Evolutionary conservation across 2,329 filamentous ascomycete species (phyloP), one percentile per base, ranked within the genome.

Genomic region (Colletotrichum karsti): DNA sequence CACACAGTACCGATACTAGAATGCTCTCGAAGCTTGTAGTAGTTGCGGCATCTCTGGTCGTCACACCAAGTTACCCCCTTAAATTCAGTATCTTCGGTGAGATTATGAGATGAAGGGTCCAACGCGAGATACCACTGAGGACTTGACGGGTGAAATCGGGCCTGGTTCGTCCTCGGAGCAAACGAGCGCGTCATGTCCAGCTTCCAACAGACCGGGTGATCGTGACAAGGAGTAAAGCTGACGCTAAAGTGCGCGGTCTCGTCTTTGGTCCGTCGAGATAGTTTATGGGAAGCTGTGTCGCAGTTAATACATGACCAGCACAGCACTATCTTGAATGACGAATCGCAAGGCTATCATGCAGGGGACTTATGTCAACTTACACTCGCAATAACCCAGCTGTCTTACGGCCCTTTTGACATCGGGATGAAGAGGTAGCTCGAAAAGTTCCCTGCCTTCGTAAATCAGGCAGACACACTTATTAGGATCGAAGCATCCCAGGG

Each of bases 41-140:
- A 28, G 15, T 30, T 50, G 24, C 9, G 15, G 12, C 46, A 50
- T n/a, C 24, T 22, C 24, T 26, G 46, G 15, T 50, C 15, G n/a
- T 50, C 24, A 28, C 46, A 18, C 24, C 46, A 50, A 26, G 46
- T 50, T 10, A 50, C 24, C 46, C 26, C 46, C 24, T 30, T 50
- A 28, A 50, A 50, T 22, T 50, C 46, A 6, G 5, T 1, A 13
- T 50, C 46, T 15, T 50, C 46, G 0, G 46, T 50, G 3, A 28
- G 46, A 4, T 50, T 50, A 4, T 50, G 24, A 18, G 46, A 50
- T 22, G 2, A 8, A 8, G 15, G 46, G 22, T 28, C 46, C 22
- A 28, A 5, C 15, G 15, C 46, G n/a, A 28, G 46, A 26, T 12
- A 50, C 22, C 22, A 50, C 24, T 18, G 3, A 26, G 46, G 46